Base-by-base conservation (phyloP, 805 yeast species). In the Kluyveromyces lactis region DNA sequence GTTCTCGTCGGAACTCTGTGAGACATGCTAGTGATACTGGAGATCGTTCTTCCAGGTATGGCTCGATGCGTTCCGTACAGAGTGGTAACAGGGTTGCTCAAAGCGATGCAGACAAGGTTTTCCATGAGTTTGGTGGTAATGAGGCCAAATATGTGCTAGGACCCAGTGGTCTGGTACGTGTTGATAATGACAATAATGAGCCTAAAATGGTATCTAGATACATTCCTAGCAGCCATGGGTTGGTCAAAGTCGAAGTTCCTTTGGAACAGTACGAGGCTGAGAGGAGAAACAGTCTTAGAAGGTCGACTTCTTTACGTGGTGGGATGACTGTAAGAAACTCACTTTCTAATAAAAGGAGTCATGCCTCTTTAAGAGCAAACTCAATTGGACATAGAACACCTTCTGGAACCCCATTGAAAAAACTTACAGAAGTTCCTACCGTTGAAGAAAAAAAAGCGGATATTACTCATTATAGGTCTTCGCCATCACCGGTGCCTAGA, bases 191-290 rank as follows among this genome's bases (percentile, higher is more conserved):
- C 7, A 15, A 26, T 48, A 31, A 45, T 32, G 41, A 38, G 35
- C 49, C 46, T 38, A 72, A 64, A 40, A 79, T 73, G 62, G 72
- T 81, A 8, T 80, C 78, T 47, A 79, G 75, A 46, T 82, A 81
- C 61, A 69, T 82, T 33, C 90, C 92, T 2, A 79, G 86, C 2
- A 78, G 84, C 3, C 69, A 75, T 49, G 92, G 92, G 11, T 67
- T 82, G 40, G 72, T 79, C 36, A 68, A 80, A 8, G 66, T 82
- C 4, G 89, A 82, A 48, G 87, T 82, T 3, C 84, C 86, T 0
- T 71, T 69, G 10, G 58, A 54, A 17, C 50, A 44, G 11, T 56
- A 51, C 31, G 49, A 44, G 16, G 44, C 43, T 7, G 52, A 46
- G 13, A 47, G 50, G 13, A 42, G 40, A 12, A 34, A 47, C 17